Conservation (phyloP, 768 basidiomycete species). For the Multifurca ochricompacta region DNA sequence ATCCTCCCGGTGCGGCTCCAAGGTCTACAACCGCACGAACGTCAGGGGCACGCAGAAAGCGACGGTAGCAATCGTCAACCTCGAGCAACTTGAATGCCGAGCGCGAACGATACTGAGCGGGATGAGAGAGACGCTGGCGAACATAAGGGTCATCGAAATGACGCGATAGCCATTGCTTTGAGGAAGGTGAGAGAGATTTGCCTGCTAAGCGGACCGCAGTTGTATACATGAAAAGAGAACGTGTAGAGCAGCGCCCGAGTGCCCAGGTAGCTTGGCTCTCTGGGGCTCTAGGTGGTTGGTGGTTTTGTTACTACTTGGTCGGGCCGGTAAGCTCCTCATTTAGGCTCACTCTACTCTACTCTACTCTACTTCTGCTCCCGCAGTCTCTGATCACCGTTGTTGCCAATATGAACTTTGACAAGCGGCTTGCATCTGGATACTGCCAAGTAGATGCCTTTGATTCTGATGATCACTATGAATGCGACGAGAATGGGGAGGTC, state of each 20-base stretch:
- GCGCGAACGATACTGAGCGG: constrained; percentile 63
- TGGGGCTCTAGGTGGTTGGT: no score
- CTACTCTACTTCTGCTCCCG: no score
- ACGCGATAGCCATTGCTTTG: constrained; percentile 57
- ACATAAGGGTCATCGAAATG: constrained; percentile 70
- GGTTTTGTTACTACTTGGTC: no score
- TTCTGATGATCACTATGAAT: constrained; percentile 58
- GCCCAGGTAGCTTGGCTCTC: no score
- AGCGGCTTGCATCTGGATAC: constrained; percentile 47
- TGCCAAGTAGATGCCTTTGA: constrained; percentile 61
- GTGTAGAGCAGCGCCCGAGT: background rate
- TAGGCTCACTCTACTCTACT: no score
- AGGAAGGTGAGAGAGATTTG: constrained; percentile 29
- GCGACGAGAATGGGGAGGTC: constrained; percentile 28
- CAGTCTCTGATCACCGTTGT: no score
- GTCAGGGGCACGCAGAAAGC: constrained; percentile 44
- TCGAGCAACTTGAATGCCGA: constrained; percentile 91
- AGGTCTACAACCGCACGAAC: constrained; percentile 72
- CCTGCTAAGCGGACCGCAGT: constrained; percentile 1
- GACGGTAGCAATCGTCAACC: constrained; percentile 49
- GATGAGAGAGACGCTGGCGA: constrained; percentile 40
- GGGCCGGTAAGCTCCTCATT: no score
- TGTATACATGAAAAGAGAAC: background rate
- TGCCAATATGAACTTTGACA: background rate
- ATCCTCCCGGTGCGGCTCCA: constrained; percentile 89